A percentile compares a stretch with the other conserved stretches of the same genome.
phyloP scores from a whole-genome alignment of 768 basidiomycete species.

The Auriscalpium orientale region DNA sequence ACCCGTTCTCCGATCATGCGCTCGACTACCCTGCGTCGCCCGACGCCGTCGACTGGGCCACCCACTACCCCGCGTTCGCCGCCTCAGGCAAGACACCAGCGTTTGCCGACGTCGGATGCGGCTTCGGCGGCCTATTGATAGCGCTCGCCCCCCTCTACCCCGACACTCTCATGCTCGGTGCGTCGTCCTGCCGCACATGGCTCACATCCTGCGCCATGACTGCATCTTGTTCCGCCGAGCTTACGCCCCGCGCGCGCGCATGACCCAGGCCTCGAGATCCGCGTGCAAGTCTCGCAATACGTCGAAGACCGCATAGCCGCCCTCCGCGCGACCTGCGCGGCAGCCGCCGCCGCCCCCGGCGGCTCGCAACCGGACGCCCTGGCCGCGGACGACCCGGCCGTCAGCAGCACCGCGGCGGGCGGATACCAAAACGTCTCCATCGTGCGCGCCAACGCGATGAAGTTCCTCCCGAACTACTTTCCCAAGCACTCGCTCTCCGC shows the following conservation, averaged over 20 bases:
- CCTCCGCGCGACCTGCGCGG: conserved; percentile 53
- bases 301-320: conserved; percentile 91
- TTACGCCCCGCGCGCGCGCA: neutral
- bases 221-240: neutral
- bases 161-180: conserved; percentile 89
- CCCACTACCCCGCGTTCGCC: conserved; percentile 72
- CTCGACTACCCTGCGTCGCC: conserved; percentile 84
- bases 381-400: conserved; percentile 14
- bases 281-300: conserved; percentile 93
- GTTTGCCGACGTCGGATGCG: conserved; percentile 96
- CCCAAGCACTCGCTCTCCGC: conserved; percentile 82
- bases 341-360: conserved; percentile 19
- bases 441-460: conserved; percentile 96
- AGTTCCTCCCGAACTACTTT: conserved; percentile 97
- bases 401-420: conserved; percentile 22
- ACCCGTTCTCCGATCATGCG: conserved; percentile 82
- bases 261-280: conserved; percentile 85
- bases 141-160: conserved; percentile 87
- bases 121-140: conserved; percentile 91
- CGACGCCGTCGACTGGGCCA: conserved; percentile 67
- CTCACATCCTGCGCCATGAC: too few relatives aligned
- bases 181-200: conserved; percentile 19
- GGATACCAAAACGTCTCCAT: conserved; percentile 86
- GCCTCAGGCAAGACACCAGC: conserved; percentile 63
- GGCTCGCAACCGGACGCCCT: neutral